Base-by-base conservation (phyloP, 371 early-diverging fungal genomes). In the Actinomortierella ambigua region DNA sequence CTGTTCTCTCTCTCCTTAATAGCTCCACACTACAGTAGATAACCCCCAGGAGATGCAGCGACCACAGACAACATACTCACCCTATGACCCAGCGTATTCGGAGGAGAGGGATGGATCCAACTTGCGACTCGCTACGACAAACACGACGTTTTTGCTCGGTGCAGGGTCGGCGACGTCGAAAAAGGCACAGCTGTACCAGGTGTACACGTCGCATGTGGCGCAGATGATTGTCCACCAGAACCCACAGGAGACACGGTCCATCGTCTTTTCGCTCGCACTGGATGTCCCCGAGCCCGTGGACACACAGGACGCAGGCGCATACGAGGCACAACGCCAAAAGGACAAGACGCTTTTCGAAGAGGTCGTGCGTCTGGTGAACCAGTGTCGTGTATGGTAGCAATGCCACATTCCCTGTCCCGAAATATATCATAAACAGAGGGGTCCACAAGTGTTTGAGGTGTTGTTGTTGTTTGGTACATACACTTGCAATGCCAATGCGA, bases 241-340 rank as follows among this genome's bases (percentile, higher is more conserved):
- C 64, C 88, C 89, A 1, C 62, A 68, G 4, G 91, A 91, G 54
- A 68, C 69, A 6, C 77, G 91, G 20, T 81, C 87, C 1, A 59
- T 91, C 6, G 55, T 91, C 0, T 62, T 91, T 3, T 88, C 90
- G 0, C 79, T 90, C 26, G 89, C 87, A 1, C 77, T 91, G 13
- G 76, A 77, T 13, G 80, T 85, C 13, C 56, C 67, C 43, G 78
- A 82, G 27, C 73, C 77, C 34, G 4, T 11, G 34, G 34, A 34
- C 34, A 11, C 34, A 11, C 34, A 34, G 11, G 34, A 11, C 4
- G 4, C 34, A 34, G 11, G 34, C 11, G 34, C 34, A 34, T 34
- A 6, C 11, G 34, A 34, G 4, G 34, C 4, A 34, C 7, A 34
- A 34, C 34, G 34, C 34, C 34, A 34, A 34, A 34, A 34, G 34